These are phyloP conservation scores for Knoxdaviesia capensis DNA, from an alignment of 2,329 filamentous ascomycete genomes.

Conservation along the genomic window DNA sequence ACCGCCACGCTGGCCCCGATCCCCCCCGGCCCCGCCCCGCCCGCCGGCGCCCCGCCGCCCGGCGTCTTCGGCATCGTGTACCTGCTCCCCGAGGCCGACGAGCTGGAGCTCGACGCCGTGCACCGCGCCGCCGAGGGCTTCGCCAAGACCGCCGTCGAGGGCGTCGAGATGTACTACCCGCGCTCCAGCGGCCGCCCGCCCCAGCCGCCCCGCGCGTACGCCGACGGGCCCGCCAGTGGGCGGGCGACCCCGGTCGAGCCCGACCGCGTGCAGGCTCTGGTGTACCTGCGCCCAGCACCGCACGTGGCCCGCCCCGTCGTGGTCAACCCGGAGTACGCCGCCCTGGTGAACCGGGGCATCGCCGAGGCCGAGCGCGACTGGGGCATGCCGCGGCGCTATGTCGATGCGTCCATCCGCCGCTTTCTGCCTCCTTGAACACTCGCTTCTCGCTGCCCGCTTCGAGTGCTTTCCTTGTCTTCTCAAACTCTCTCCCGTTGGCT, in stretches of 20 bases:
- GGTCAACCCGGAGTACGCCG: conserved; percentile 31
- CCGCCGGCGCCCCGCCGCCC: conserved; percentile 4
- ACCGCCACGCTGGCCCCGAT: conserved; percentile 46
- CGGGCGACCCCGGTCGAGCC: background rate
- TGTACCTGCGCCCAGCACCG: conserved; percentile 27
- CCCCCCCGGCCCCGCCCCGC: background rate
- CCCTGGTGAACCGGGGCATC: conserved; percentile 42
- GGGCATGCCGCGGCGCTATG: conserved; percentile 35
- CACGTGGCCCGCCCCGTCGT: too few relatives aligned
- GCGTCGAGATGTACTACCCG: conserved; percentile 5
- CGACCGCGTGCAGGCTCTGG: conserved; percentile 20
- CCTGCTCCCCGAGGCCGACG: conserved; percentile 25
- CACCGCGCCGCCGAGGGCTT: conserved; percentile 47
- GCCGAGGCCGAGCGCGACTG: conserved; percentile 30
- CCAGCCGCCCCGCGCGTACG: conserved; percentile 18
- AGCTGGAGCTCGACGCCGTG: conserved; percentile 28
- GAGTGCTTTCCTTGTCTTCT: too few relatives aligned
- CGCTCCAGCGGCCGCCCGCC: too few relatives aligned
- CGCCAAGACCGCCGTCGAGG: conserved; percentile 23
- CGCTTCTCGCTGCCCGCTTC: too few relatives aligned
- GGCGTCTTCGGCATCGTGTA: conserved; percentile 40
- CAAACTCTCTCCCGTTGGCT: too few relatives aligned
- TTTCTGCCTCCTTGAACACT: conserved; percentile 10
- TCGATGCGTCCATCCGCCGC: conserved; percentile 28
- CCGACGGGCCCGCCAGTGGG: background rate